Conservation (phyloP, 345 rosid genomes). For the Alliaria petiolata region DNA sequence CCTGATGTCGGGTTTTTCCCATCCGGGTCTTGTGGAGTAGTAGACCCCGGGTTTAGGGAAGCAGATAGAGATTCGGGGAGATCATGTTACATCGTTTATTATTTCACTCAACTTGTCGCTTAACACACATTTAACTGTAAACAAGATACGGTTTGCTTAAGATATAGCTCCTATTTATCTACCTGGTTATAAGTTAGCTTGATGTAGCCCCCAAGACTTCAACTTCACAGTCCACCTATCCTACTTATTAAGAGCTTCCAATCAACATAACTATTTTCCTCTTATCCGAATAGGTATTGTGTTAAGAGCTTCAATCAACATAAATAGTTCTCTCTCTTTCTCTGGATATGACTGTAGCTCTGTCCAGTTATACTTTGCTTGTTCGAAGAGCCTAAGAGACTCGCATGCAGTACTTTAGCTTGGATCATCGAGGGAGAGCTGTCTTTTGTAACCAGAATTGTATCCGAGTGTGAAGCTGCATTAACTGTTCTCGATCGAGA, state of each 20-base stretch:
- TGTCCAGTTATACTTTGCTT: background rate
- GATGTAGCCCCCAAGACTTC: background rate
- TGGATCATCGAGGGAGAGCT: slow-evolving; percentile 93
- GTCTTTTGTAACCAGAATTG: slow-evolving; percentile 78
- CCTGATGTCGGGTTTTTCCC: too few relatives aligned
- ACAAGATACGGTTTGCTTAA: background rate
- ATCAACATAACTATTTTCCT: too few relatives aligned
- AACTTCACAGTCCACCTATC: background rate
- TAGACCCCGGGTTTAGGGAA: too few relatives aligned
- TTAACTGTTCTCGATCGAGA: slow-evolving; percentile 82
- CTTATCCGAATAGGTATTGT: too few relatives aligned
- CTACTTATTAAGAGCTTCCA: too few relatives aligned
- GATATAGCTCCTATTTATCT: background rate
- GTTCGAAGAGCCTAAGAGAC: slow-evolving; percentile 86
- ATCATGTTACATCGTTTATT: background rate
- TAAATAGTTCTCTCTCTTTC: too few relatives aligned
- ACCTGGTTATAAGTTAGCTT: background rate
- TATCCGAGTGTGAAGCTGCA: slow-evolving; percentile 87
- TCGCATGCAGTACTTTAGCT: slow-evolving; percentile 89
- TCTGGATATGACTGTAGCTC: too few relatives aligned
- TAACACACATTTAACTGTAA: background rate
- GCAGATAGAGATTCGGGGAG: too few relatives aligned
- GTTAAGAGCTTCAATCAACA: too few relatives aligned
- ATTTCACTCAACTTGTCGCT: background rate
- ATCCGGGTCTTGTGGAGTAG: too few relatives aligned